phyloP scores from a whole-genome alignment of 177 flowering plant genomes.

The Vitis hybrid region DNA sequence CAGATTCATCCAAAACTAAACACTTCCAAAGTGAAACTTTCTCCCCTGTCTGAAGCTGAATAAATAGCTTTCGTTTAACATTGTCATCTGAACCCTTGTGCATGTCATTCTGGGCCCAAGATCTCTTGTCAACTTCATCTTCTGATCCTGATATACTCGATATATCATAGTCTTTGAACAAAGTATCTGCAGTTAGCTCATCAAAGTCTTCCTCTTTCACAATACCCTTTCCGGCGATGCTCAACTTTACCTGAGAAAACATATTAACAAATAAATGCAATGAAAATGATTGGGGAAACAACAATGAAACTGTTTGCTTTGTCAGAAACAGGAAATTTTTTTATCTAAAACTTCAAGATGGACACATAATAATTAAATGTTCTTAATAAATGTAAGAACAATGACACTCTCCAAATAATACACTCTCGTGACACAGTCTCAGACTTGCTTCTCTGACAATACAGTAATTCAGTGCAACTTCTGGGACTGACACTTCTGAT shows the following conservation, averaged over 20 bases:
- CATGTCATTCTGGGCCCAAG: conserved; percentile 14
- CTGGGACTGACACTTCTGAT: too few species aligned
- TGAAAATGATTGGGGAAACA: too few species aligned
- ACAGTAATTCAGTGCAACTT: too few species aligned
- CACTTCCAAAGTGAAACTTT: conserved; percentile 79
- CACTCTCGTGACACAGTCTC: too few species aligned
- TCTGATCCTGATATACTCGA: conserved; percentile 99
- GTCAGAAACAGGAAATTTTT: too few species aligned
- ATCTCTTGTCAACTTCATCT: conserved; percentile 61
- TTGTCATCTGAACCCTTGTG: conserved; percentile 22
- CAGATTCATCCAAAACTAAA: conserved; percentile 58
- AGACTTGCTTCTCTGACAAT: too few species aligned
- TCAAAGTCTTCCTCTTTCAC: conserved; percentile 91
- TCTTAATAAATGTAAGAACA: too few species aligned
- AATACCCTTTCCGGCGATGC: conserved; percentile 67
- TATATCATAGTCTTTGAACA: conserved; percentile 65
- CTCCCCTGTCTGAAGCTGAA: conserved; percentile 61
- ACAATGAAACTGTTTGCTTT: too few species aligned
- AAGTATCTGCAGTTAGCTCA: conserved; percentile 56
- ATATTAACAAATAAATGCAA: not conserved
- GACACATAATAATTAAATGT: too few species aligned
- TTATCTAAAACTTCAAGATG: too few species aligned
- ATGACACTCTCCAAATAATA: too few species aligned
- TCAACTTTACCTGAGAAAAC: conserved; percentile 67
- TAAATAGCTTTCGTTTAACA: conserved; percentile 49